Conservation (phyloP, 1,284 basidiomycete genomes). For the Volvariella volvacea region DNA sequence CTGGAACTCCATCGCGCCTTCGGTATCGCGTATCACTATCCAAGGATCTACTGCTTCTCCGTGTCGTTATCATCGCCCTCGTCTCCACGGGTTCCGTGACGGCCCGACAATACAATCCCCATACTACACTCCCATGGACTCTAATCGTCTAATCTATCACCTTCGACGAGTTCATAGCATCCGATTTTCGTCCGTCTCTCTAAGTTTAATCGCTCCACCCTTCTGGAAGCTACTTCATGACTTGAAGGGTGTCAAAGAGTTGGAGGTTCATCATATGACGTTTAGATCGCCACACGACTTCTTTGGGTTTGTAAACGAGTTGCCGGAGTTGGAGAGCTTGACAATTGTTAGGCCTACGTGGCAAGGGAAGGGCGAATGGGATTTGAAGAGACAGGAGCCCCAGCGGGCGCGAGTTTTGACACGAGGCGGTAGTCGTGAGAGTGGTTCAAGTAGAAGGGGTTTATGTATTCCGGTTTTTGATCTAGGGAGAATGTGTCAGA, state of each 20-base stretch:
- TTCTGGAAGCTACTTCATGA: conserved; percentile 19
- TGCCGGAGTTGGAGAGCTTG: conserved; percentile 16
- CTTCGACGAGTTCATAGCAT: conserved; percentile 16
- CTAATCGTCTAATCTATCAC: conserved; percentile 1
- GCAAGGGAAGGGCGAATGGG: conserved; percentile 2
- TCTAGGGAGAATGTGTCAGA: conserved; percentile 11
- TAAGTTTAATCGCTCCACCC: conserved; percentile 16
- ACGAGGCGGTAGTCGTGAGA: neutral
- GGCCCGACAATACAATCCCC: conserved; percentile 9
- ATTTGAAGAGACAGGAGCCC: conserved; percentile 10
- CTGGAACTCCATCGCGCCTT: conserved; percentile 17
- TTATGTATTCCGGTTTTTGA: conserved; percentile 17
- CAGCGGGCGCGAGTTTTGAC: too few species aligned
- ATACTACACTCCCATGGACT: conserved; percentile 12
- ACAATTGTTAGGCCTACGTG: conserved; percentile 17
- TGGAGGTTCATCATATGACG: conserved; percentile 18
- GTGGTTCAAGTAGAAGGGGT: conserved; percentile 8
- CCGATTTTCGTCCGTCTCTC: conserved; percentile 18
- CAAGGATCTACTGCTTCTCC: conserved; percentile 2
- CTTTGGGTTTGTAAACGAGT: conserved; percentile 19
- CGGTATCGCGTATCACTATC: conserved; percentile 14
- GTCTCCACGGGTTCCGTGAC: too few species aligned
- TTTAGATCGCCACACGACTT: conserved; percentile 17
- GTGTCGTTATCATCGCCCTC: too few species aligned
- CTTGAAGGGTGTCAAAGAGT: conserved; percentile 16